Conservation (phyloP, 495 filamentous ascomycete genomes). For the Penicillium cataractarum region DNA sequence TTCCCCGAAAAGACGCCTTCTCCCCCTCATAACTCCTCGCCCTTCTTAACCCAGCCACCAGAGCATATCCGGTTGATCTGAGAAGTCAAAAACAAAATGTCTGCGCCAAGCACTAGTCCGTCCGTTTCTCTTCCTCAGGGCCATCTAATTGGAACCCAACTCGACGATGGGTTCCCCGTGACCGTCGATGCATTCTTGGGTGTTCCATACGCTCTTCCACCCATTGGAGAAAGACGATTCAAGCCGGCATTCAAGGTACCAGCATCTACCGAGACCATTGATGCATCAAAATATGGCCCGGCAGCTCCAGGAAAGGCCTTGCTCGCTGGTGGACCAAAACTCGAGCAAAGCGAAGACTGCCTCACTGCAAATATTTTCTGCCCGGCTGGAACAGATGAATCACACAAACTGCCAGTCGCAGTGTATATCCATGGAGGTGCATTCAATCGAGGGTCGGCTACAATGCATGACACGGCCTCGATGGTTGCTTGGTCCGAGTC, state of each 20-base stretch:
- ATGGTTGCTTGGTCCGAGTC: slow-evolving; percentile 60
- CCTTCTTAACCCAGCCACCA: background rate
- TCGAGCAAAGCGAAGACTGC: slow-evolving; percentile 56
- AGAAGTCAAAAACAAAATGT: background rate
- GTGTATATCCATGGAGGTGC: slow-evolving; percentile 55
- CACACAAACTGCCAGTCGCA: slow-evolving; percentile 56
- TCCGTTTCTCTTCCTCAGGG: slow-evolving; percentile 55
- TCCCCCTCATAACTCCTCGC: slow-evolving; percentile 1
- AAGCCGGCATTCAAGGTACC: slow-evolving; percentile 46
- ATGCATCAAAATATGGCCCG: slow-evolving; percentile 46
- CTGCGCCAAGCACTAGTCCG: slow-evolving; percentile 21
- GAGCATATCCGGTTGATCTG: background rate
- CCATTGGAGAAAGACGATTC: slow-evolving; percentile 59
- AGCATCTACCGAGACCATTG: slow-evolving; percentile 36
- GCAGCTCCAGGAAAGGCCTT: slow-evolving; percentile 33
- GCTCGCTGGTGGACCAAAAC: slow-evolving; percentile 23
- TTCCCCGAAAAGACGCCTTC: slow-evolving; percentile 12
- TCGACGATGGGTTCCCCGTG: slow-evolving; percentile 45
- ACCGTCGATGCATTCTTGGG: slow-evolving; percentile 61
- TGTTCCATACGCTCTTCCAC: slow-evolving; percentile 61
- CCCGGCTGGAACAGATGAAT: slow-evolving; percentile 34
- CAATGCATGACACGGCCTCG: slow-evolving; percentile 45
- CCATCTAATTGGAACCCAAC: slow-evolving; percentile 52
- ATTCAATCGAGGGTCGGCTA: slow-evolving; percentile 41
- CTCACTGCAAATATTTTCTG: slow-evolving; percentile 56